Base-by-base conservation (phyloP, 2,329 filamentous ascomycete genomes). In the Lasiodiplodia sp. region DNA sequence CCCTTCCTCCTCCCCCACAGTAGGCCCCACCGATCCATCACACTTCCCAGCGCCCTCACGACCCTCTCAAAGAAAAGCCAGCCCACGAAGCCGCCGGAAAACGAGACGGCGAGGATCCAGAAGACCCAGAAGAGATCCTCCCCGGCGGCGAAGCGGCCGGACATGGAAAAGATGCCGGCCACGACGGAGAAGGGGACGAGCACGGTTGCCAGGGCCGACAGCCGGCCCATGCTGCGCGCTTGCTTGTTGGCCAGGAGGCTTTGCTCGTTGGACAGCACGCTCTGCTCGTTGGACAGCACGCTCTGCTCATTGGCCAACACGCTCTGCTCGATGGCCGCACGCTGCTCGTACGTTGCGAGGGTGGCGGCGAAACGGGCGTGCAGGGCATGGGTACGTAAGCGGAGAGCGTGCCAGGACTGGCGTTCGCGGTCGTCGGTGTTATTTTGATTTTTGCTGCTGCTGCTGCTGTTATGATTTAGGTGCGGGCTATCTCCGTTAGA, bases 131-230 rank as follows among this genome's bases (percentile, higher is more conserved):
- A 64, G 18, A 34, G 25, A 14, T 34, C 47, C 60, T 52, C 23
- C 2, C 60, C 44, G 18, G 47, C 60, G 14, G 60, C 60, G 8
- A 64, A 64, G 10, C 23, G 8, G 4, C 60, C 44, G 12, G 8
- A 12, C 60, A 64, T 64, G 23, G 60, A 64, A 18, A 64, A 64
- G 12, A 64, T 64, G 14, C 40, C 40, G 8, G 60, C 60, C 0
- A 51, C 38, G 4, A 52, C 40, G 3, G 60, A 25, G 37, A 49
- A 64, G 4, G 60, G 60, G 2, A 64, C 60, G n/a, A 64, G 40
- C 16, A 64, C 44, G 1, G 38, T 62, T 0, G 37, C 57, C 7
- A 62, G 21, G 7, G 14, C 23, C 6, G 57, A 12, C 14, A 62
- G 57, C 6, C 25, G 37, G 5, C 57, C 57, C 0, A 49, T 21